A percentile compares a stretch with the other conserved stretches of the same genome.
Evolutionary conservation across 352 stramenopile species (phyloP).

Genomic region (Phytopythium sindhum): DNA sequence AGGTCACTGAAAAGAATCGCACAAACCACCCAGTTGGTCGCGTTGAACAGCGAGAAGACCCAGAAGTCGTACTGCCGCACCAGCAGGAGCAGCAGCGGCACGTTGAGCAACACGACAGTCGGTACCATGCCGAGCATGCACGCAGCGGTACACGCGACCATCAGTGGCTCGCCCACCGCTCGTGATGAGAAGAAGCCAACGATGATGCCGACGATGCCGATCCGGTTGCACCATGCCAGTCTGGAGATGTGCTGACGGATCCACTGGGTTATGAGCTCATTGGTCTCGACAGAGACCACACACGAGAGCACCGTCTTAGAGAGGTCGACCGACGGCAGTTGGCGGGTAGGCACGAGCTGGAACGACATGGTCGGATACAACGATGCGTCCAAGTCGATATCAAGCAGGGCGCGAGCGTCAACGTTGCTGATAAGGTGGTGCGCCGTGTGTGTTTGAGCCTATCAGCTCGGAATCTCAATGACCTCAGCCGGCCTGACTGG

Average conservation of each 20-base stretch:
- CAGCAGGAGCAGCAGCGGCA: constrained; percentile 10
- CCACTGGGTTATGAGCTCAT: neutral
- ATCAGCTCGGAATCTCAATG: no score
- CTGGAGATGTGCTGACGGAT: neutral
- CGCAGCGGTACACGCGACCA: constrained; percentile 4
- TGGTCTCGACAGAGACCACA: neutral
- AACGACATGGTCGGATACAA: neutral
- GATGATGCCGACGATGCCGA: constrained; percentile 15
- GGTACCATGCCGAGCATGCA: constrained; percentile 9
- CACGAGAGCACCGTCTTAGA: constrained; percentile 2
- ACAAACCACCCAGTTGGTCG: constrained; percentile 14
- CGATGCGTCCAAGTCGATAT: neutral
- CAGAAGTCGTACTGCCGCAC: constrained; percentile 21
- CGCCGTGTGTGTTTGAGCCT: no score
- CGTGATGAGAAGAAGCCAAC: constrained; percentile 11
- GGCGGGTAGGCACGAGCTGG: neutral
- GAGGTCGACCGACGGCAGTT: neutral
- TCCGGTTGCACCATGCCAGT: constrained; percentile 12
- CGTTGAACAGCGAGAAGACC: constrained; percentile 21
- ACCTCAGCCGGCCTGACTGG: neutral
- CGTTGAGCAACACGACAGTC: constrained; percentile 14
- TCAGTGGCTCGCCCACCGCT: constrained; percentile 2
- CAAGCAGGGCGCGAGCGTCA: neutral
- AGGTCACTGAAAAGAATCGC: constrained; percentile 11
- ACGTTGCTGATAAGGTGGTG: neutral